Evolutionary conservation across 2,329 filamentous ascomycete genomes (phyloP), one percentile per base, ranked within the genome.

Genomic region (Venturia effusa): DNA sequence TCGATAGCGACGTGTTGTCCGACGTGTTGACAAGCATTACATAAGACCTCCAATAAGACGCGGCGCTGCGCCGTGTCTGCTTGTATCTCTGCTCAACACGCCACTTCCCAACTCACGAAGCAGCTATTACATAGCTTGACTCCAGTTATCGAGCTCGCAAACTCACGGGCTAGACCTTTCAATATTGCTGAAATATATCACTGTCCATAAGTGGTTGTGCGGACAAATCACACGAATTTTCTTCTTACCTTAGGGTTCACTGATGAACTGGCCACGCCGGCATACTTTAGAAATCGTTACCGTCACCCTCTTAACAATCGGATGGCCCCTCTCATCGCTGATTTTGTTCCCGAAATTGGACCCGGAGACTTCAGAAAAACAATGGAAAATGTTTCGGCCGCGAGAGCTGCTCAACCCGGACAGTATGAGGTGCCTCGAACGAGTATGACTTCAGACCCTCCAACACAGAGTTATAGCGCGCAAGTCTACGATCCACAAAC

Each of bases 391-490:
- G 27, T 30, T 19, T 57, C 51, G 10, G 51, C 51, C 5, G 51
- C 51, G 6, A 57, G 51, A 34, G 51, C 51, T 15, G 51, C 51
- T n/a, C 27, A 34, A 34, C 51, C 51, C 15, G 51, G 51, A 57
- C 51, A 57, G 19, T 57, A 57, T 34, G 51, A 57, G n/a, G 51
- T 57, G 30, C 51, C 51, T 17, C 51, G 51, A 57, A 57, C 51
- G 30, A 55, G 48, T 27, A 32, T 55, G 24, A 55, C 48, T 34
- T 34, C 48, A 34, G 7, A 30, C 15, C 15, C 48, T 15, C 32
- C 48, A 10, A 27, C 51, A 57, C 51, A 57, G 15, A 24, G 22
- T 30, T 54, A 27, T 19, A 54, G 4, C 27, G 15, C 27, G 5
- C 51, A 57, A 11, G 51, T 57, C 30, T 57, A 57, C 51, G 34